Percentiles rank a stretch among this genome's conserved stretches.
Conservation (phyloP, 345 rosid genomes). For the Ailanthus altissimus region DNA sequence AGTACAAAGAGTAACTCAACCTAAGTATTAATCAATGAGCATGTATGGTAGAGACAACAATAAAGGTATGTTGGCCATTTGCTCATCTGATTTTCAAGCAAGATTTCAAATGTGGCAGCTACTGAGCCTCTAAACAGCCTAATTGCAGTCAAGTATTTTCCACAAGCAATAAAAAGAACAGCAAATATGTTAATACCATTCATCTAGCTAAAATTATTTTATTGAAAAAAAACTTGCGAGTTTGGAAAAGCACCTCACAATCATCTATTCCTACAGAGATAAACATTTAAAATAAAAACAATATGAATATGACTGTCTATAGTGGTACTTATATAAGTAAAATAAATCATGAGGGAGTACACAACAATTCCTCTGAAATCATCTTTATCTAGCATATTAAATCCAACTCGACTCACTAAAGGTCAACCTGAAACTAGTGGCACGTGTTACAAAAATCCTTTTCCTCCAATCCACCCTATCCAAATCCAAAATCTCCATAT, state of each 20-base stretch:
- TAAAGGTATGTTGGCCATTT: not conserved
- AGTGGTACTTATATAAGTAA: not conserved
- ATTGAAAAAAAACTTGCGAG: not conserved
- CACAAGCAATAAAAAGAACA: not conserved
- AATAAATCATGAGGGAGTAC: not conserved
- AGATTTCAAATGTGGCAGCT: not conserved
- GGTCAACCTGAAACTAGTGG: not conserved
- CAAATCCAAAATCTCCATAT: not conserved
- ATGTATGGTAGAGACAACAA: not conserved
- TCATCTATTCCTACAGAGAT: not conserved
- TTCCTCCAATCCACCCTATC: not conserved
- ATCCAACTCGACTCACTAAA: constrained; percentile 4
- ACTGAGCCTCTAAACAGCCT: not conserved
- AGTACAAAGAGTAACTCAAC: not conserved
- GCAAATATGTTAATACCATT: not conserved
- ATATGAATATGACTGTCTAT: not conserved
- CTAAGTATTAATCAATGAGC: not conserved
- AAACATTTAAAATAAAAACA: not conserved
- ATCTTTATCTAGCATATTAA: not conserved
- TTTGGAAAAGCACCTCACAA: not conserved
- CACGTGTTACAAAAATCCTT: not conserved
- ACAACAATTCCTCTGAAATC: not conserved
- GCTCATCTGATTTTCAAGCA: not conserved
- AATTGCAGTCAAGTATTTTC: not conserved
- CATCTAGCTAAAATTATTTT: not conserved